Conservation (phyloP, 805 yeast species). For the Nakazawaea holstii region DNA sequence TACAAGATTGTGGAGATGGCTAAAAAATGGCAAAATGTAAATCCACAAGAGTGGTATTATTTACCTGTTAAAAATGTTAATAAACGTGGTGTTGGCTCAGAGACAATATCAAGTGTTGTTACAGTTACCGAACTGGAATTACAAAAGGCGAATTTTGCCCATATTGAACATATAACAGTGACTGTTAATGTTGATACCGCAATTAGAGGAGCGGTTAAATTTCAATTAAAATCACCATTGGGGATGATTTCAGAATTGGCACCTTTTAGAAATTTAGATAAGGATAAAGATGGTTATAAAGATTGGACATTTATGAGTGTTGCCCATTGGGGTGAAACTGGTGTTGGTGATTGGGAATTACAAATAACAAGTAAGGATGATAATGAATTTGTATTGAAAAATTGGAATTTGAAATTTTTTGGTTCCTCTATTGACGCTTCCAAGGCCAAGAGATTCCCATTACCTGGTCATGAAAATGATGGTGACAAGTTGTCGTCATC, state of each 20-base stretch:
- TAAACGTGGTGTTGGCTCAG: conserved; percentile 12
- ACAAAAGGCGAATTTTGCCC: conserved; percentile 52
- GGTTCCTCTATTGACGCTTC: conserved; percentile 71
- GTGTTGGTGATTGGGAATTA: conserved; percentile 78
- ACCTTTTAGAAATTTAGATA: conserved; percentile 56
- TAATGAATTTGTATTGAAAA: conserved; percentile 37
- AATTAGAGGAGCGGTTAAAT: conserved; percentile 64
- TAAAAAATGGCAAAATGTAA: conserved; percentile 72
- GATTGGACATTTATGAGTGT: conserved; percentile 95
- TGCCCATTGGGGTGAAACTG: conserved; percentile 94
- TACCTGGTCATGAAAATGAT: conserved; percentile 15
- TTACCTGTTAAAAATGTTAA: conserved; percentile 35
- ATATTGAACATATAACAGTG: conserved; percentile 82
- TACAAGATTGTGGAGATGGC: conserved; percentile 69
- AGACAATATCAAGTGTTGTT: conserved; percentile 30
- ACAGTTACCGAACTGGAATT: conserved; percentile 45
- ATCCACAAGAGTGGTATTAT: conserved; percentile 84
- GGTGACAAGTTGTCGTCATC: conserved; percentile 1
- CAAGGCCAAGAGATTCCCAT: conserved; percentile 46
- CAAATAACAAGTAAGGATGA: conserved; percentile 43
- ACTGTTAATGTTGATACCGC: conserved; percentile 63
- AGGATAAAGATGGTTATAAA: conserved; percentile 49
- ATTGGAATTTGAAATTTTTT: conserved; percentile 77
- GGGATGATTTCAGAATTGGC: conserved; percentile 76
- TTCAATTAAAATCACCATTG: conserved; percentile 65